Evolutionary conservation across 2,329 filamentous ascomycete species (phyloP).

Genomic region (Paraphaeosphaeria sporulosa): DNA sequence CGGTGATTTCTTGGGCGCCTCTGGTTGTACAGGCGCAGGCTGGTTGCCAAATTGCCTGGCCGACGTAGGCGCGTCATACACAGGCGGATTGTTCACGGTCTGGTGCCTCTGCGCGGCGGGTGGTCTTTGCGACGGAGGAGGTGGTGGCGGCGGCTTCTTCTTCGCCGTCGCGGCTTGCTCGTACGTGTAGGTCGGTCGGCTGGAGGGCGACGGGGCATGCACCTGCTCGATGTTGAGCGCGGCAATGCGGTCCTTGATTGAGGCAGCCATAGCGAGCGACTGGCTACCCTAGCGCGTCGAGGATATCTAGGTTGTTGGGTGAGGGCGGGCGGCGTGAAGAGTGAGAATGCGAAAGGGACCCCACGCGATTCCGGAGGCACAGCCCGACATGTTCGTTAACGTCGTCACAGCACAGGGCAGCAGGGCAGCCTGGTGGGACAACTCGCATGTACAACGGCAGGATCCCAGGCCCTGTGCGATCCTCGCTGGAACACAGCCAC

Average conservation of each 20-base stretch:
- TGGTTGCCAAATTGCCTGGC: conserved; percentile 49
- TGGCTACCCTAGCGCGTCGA: conserved; percentile 3
- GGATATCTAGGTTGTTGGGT: not conserved
- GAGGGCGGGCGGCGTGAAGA: conserved; percentile 1
- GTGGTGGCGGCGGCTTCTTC: conserved; percentile 48
- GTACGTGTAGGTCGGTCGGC: conserved; percentile 46
- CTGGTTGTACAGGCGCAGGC: conserved; percentile 34
- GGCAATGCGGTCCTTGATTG: conserved; percentile 58
- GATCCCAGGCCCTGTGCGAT: not conserved
- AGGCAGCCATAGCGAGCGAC: conserved; percentile 40
- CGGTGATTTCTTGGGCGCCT: conserved; percentile 34
- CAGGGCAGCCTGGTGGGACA: conserved; percentile 9
- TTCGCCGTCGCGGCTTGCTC: conserved; percentile 41
- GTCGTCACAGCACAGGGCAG: conserved; percentile 15
- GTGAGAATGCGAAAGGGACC: conserved; percentile 14
- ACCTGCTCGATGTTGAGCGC: conserved; percentile 57
- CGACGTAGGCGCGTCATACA: conserved; percentile 44
- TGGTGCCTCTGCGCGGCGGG: conserved; percentile 41
- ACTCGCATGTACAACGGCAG: conserved; percentile 10
- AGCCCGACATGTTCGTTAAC: conserved; percentile 14
- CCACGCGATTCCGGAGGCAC: conserved; percentile 11
- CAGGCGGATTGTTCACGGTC: conserved; percentile 52
- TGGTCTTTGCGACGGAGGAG: conserved; percentile 48
- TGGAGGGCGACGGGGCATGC: conserved; percentile 45
- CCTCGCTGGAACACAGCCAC: conserved; percentile 4